Evolutionary conservation across 2,329 filamentous ascomycete species (phyloP), one percentile per base, ranked within the genome.

Genomic region (Trichoderma koningii): DNA sequence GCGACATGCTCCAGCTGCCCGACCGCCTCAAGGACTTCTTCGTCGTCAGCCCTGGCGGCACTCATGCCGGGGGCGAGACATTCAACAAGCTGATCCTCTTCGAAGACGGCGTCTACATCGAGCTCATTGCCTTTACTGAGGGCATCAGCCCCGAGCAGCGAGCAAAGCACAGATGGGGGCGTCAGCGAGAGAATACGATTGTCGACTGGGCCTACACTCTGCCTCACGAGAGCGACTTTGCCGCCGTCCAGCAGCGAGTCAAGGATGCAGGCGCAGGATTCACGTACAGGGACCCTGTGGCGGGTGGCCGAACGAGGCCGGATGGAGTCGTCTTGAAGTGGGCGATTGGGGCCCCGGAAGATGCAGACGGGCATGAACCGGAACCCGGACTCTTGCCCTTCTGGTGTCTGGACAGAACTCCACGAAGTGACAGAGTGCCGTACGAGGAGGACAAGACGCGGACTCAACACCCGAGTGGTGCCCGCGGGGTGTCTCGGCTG

Each of bases 331-430:
- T 83, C 38, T 73, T 90, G 34, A 78, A 84, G 66, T 91, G 88
- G 87, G 79, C 82, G 26, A 81, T 87, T 26, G 83, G 85, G 19
- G 79, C 80, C 0, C 73, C 77, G 0, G 75, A 76, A 14, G 72
- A 67, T 41, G 66, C 66, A 0, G 66, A 68, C 17, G 69, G 70
- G 5, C 51, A 64, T 2, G 67, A 69, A 1, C 68, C 78, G 1
- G 74, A 76, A 9, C 76, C 83, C 0, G 86, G 87, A 0, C 75
- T 76, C 15, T 71, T 87, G 12, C 88, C 88, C 0, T 90, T 90
- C 69, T 90, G 84, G 80, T 88, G 86, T 70, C 80, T 89, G 53
- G 88, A 91, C 72, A 75, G 84, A 14, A 89, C 87, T 2, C 76
- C 81, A 2, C 74, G 88, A 7, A 69, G 76, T n/a, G 71, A 85